Base-by-base conservation (phyloP, 345 rosid species). In the Linum lewisii region DNA sequence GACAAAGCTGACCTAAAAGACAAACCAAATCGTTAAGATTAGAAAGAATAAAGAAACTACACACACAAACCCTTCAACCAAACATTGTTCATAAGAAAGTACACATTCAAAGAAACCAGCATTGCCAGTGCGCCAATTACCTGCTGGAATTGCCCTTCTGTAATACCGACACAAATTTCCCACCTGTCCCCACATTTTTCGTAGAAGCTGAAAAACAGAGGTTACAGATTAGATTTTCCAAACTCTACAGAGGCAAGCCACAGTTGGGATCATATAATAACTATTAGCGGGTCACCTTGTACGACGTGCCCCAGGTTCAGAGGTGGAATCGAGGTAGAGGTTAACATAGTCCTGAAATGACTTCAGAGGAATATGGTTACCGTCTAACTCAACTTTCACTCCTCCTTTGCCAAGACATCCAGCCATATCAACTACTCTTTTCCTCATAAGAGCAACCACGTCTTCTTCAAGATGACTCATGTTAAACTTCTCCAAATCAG, bases 131-230 rank as follows among this genome's bases (percentile, higher is more conserved):
- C 42, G n/a, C 23, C 21, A 37, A 19, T 66, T 58, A 93, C 97
- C 99, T 93, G 99, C 61, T 90, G 99, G 69, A 94, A 94, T 69
- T 94, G 99, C 38, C 97, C 96, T 7, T 94, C 99, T 2, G 92
- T 87, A 10, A 83, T 61, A 73, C 84, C 77, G 51, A 90, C 92
- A 32, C 96, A 82, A 49, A 87, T 53, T 54, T 94, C 99, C 99
- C 99, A 94, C 76, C 99, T 82, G 1, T 84, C 87, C 63, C 83
- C 84, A 7, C 85, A 90, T 60, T 71, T 80, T 72, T 85, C 92
- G 22, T 75, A 62, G 70, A 81, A 63, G 79, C 97, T 94, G 83
- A 61, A 21, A 66, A 66, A 52, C 23, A 56, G 7, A 6, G 36
- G 36, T 51, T 73, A 18, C 50, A 52, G 47, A 60, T 64, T n/a